These are phyloP conservation scores for Talaromyces verruculosus DNA, from an alignment of 2,329 filamentous ascomycete genomes.

Conservation along the genomic window DNA sequence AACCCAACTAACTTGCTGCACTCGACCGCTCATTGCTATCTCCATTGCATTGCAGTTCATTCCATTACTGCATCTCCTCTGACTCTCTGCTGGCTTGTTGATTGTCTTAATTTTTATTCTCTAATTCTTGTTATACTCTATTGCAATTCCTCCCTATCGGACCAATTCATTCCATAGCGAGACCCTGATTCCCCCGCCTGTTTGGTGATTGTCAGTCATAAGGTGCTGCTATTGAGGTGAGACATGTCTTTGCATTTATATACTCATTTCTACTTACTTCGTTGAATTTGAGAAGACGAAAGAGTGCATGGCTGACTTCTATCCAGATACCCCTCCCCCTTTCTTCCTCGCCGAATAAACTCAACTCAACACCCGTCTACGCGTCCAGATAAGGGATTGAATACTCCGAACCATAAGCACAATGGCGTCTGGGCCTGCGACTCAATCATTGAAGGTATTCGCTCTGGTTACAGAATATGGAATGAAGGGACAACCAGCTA, in stretches of 20 bases:
- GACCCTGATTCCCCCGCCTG: slow-evolving; percentile 1
- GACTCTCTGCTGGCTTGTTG: background rate
- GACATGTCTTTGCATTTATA: background rate
- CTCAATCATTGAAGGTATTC: slow-evolving; percentile 69
- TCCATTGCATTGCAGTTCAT: background rate
- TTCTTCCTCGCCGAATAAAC: background rate
- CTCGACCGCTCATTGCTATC: slow-evolving; percentile 8
- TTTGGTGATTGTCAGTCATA: slow-evolving; percentile 4
- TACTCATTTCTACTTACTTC: background rate
- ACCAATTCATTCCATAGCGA: background rate
- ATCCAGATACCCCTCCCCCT: slow-evolving; percentile 4
- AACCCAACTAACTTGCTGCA: background rate
- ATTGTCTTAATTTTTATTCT: background rate
- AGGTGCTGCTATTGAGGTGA: slow-evolving; percentile 6
- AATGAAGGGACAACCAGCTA: slow-evolving; percentile 28
- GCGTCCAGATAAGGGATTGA: slow-evolving; percentile 8
- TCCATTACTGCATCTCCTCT: background rate
- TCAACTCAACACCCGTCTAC: background rate
- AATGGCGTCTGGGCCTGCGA: slow-evolving; percentile 79
- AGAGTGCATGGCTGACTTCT: background rate
- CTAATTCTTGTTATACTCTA: background rate
- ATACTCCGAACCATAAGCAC: slow-evolving; percentile 16
- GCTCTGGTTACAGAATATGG: no score
- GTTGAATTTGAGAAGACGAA: no score
- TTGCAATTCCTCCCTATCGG: background rate